These are phyloP conservation scores for Verruconis gallopava DNA, from an alignment of 2,329 filamentous ascomycete genomes.

Conservation along the genomic window DNA sequence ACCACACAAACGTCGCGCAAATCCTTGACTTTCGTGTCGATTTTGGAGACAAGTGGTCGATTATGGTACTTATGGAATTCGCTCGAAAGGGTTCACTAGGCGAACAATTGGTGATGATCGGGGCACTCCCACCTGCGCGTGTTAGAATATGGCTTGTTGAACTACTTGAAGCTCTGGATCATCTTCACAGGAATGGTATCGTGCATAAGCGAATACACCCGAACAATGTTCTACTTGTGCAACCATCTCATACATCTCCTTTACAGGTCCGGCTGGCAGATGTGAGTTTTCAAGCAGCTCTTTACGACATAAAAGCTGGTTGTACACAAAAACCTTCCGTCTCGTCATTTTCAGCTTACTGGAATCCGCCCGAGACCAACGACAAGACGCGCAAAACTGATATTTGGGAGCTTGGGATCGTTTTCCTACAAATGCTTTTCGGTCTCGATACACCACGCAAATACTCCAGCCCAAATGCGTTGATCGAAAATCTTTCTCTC, in stretches of 20 bases:
- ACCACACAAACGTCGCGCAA: slow-evolving; percentile 55
- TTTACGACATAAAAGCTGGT: slow-evolving; percentile 48
- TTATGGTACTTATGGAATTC: slow-evolving; percentile 62
- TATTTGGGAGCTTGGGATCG: slow-evolving; percentile 86
- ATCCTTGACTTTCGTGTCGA: slow-evolving; percentile 71
- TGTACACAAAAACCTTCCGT: slow-evolving; percentile 38
- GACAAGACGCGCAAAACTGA: slow-evolving; percentile 60
- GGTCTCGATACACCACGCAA: slow-evolving; percentile 63
- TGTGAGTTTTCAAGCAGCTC: slow-evolving; percentile 54
- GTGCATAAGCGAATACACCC: slow-evolving; percentile 74
- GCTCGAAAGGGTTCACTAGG: slow-evolving; percentile 72
- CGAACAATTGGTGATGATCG: slow-evolving; percentile 69
- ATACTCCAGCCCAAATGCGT: slow-evolving; percentile 63
- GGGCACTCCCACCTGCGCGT: slow-evolving; percentile 57
- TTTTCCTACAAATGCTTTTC: slow-evolving; percentile 90
- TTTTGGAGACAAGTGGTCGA: slow-evolving; percentile 45
- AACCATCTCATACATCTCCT: slow-evolving; percentile 54
- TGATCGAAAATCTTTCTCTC: slow-evolving; percentile 58
- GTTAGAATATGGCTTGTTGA: slow-evolving; percentile 86
- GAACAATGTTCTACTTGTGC: slow-evolving; percentile 65
- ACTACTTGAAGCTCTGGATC: slow-evolving; percentile 76
- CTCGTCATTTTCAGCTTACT: slow-evolving; percentile 63
- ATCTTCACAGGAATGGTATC: slow-evolving; percentile 72
- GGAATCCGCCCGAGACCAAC: slow-evolving; percentile 64
- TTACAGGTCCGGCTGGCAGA: slow-evolving; percentile 61